Evolutionary conservation across 345 rosid species (phyloP), one percentile per base, ranked within the genome.

Genomic region (Linum usitatissimum): DNA sequence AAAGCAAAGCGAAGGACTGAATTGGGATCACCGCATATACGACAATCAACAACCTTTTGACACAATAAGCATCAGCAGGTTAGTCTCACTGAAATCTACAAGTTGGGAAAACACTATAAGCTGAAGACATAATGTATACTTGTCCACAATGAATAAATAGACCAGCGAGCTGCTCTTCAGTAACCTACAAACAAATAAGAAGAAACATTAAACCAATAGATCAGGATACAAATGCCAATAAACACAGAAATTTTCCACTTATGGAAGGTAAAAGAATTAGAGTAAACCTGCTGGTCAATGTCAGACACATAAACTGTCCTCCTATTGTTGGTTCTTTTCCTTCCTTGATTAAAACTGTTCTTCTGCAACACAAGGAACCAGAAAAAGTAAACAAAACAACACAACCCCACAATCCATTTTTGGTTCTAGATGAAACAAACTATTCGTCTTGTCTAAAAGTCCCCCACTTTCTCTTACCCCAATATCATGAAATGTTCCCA

Each of bases 1-100:
- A 94, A 94, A 62, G 99, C 97, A 66, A 94, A 94, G 56, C 95
- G 97, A 60, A 94, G 99, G 65, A 73, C 76, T 40, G 99, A 88
- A 70, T 86, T 86, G 17, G 99, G 95, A 73, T 93, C 99, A 49
- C 99, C 94, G 65, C 94, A 90, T 51, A 87, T 82, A 54, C 97
- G 99, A 63, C 96, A 93, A 68, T 93, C 96, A 79, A 89, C 87
- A 73, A 82, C 84, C 93, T 54, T 64, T 40, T 40, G 19, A 28
- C 60, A 9, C 10, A 36, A 62, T 57, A 57, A 31, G 14, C 0
- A 20, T 58, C 7, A 39, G 38, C 53, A 23, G 31, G 20, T 19
- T 42, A 61, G 31, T 31, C 17, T 12, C 18, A 57, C 28, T 30
- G 55, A 3, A 68, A 36, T 9, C 42, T 42, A 28, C 34, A 23